Base-by-base conservation (phyloP, 129 eudicot genomes). In the Centaurea solstitialis region DNA sequence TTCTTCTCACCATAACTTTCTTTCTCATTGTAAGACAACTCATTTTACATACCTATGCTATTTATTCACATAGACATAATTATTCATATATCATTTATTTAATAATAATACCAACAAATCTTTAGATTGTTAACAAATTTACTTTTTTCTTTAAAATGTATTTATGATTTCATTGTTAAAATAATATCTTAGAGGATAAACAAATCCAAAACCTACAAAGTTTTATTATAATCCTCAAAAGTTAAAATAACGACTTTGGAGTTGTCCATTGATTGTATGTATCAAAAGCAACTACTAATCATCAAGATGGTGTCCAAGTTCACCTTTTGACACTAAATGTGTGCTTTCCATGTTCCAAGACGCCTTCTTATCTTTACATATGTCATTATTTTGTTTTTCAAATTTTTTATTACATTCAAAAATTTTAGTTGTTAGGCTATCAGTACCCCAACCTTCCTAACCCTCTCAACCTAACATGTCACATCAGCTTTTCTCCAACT, bases 271-370 rank as follows among this genome's bases (percentile, higher is more conserved):
- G 77, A 79, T 37, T 59, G 78, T 72, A 74, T 53, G 53, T 81
- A 8, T 26, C 0, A 28, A 81, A 74, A 81, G 75, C 75, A 81
- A 43, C 76, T 67, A 75, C 75, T 74, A 74, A 81, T 81, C 62
- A 81, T 81, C 80, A 81, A 75, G 70, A 23, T 50, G 69, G 68
- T 81, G 75, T 23, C 68, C 85, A 81, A 81, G 61, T 68, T 75
- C 45, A 41, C 59, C 70, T 81, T 81, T 81, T 47, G 80, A 81
- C 85, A 74, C 70, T 68, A 8, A 21, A 75, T 81, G 41, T 74
- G 80, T 69, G 57, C 50, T 81, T 74, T 68, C 76, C 85, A 81
- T 67, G 80, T 74, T 81, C 62, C 76, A 47, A 47, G 76, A 59
- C 62, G 33, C 78, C 73, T 62, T 26, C 72, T 9, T 68, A 68